phyloP scores from a whole-genome alignment of 805 yeast species.

The Pichia membranifaciens region DNA sequence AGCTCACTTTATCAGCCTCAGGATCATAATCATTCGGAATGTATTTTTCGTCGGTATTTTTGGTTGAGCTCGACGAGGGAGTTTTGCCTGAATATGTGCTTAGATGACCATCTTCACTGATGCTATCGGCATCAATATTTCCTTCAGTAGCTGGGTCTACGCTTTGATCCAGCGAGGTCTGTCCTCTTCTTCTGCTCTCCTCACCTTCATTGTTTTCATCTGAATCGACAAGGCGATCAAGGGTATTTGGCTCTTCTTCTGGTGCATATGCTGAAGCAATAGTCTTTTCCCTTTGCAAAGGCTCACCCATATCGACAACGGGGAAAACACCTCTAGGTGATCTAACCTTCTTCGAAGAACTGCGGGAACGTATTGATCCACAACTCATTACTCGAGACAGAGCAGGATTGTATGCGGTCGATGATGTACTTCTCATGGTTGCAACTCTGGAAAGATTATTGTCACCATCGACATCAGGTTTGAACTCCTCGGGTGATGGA shows the following conservation, averaged over 20 bases:
- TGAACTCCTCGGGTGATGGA: constrained; percentile 14
- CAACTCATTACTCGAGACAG: background rate
- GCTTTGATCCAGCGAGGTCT: constrained; percentile 7
- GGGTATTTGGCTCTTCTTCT: constrained; percentile 9
- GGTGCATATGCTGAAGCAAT: constrained; percentile 41
- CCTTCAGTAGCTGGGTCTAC: no score
- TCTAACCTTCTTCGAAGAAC: constrained; percentile 21
- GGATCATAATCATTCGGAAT: constrained; percentile 26
- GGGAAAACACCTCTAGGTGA: constrained; percentile 81
- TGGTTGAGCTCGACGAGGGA: constrained; percentile 10
- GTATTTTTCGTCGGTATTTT: constrained; percentile 25
- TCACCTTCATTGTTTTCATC: constrained; percentile 12
- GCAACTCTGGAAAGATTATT: constrained; percentile 13
- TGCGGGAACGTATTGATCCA: constrained; percentile 5
- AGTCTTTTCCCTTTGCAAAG: constrained; percentile 48
- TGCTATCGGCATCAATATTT: constrained; percentile 16
- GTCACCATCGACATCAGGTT: constrained; percentile 14
- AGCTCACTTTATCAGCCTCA: constrained; percentile 22
- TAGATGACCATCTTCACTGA: constrained; percentile 25
- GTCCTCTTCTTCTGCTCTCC: constrained; percentile 14
- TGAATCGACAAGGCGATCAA: constrained; percentile 10
- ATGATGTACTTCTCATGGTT: background rate
- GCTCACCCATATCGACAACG: constrained; percentile 70
- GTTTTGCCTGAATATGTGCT: constrained; percentile 1
- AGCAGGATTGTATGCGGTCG: background rate